A percentile compares a stretch with the other conserved stretches of the same genome.
phyloP scores from a whole-genome alignment of 2,329 filamentous ascomycete species.

The Clonostachys byssicola region DNA sequence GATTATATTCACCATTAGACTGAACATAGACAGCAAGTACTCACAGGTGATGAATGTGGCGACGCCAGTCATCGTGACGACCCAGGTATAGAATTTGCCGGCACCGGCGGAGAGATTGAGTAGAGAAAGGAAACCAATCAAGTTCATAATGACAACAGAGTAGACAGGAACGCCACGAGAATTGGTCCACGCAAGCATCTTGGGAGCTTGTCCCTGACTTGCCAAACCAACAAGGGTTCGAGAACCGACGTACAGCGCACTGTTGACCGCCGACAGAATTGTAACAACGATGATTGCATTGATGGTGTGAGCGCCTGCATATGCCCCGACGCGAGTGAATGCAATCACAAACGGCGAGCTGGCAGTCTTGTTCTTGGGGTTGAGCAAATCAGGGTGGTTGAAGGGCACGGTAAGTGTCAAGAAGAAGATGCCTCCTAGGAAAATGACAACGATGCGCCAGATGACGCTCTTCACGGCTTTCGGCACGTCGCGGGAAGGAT shows the following conservation, averaged over 20 bases:
- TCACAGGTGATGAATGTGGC: constrained; percentile 72
- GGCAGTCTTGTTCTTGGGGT: constrained; percentile 56
- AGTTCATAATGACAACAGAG: constrained; percentile 65
- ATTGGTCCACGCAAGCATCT: constrained; percentile 64
- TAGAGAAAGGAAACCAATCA: constrained; percentile 68
- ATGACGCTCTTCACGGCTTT: constrained; percentile 57
- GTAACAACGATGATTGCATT: constrained; percentile 75
- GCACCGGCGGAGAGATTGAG: constrained; percentile 69
- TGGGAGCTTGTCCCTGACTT: constrained; percentile 66
- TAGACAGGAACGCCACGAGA: constrained; percentile 56
- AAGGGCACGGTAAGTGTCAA: constrained; percentile 71
- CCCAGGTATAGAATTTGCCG: constrained; percentile 61
- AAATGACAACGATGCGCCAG: constrained; percentile 57
- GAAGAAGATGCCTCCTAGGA: constrained; percentile 70
- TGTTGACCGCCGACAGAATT: constrained; percentile 70
- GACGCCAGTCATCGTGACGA: constrained; percentile 66
- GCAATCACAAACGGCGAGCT: constrained; percentile 72
- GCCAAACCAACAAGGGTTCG: constrained; percentile 75
- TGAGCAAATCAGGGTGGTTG: constrained; percentile 60
- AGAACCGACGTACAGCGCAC: constrained; percentile 72
- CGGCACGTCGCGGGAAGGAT: constrained; percentile 50
- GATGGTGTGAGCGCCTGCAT: constrained; percentile 68
- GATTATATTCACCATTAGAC: too few relatives aligned
- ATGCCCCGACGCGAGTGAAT: constrained; percentile 69
- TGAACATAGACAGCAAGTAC: constrained; percentile 34